Evolutionary conservation across 2,329 filamentous ascomycete genomes (phyloP).

Genomic region (Aureobasidium sp.): DNA sequence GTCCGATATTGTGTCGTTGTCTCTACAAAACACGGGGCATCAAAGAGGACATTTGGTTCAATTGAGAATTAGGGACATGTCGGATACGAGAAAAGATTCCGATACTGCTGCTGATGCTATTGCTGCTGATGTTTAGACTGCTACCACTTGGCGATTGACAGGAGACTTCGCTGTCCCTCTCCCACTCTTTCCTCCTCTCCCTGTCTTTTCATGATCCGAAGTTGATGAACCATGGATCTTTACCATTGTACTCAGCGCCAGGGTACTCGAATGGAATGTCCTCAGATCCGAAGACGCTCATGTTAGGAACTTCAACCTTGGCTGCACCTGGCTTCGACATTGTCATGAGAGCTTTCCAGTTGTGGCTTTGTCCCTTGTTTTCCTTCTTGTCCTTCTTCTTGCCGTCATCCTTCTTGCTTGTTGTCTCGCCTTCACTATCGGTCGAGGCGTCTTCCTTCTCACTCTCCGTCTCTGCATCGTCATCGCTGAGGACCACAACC

Average conservation of each 20-base stretch:
- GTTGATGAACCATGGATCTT: constrained; percentile 12
- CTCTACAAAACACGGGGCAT: too few species aligned
- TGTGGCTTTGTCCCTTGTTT: constrained; percentile 4
- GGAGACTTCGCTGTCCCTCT: neutral
- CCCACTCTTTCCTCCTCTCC: neutral
- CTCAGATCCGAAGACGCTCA: constrained; percentile 52
- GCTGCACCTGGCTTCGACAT: neutral
- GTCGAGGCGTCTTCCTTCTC: neutral
- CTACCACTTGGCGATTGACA: neutral
- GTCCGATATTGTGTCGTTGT: too few species aligned
- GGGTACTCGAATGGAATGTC: constrained; percentile 98
- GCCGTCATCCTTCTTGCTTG: constrained; percentile 5
- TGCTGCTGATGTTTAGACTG: neutral
- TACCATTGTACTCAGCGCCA: constrained; percentile 54
- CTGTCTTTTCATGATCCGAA: neutral
- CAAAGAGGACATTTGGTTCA: neutral
- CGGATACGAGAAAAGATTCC: constrained; percentile 1
- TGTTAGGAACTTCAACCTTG: neutral
- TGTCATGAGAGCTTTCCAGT: neutral
- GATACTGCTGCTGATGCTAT: neutral
- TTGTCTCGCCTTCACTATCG: constrained; percentile 16
- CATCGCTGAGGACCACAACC: neutral
- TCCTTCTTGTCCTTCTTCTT: constrained; percentile 7
- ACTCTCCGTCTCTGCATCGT: constrained; percentile 8
- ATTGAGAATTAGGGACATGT: constrained; percentile 10